Evolutionary conservation across 768 basidiomycete species (phyloP), one percentile per base, ranked within the genome.

Genomic region (Serendipita sp.): DNA sequence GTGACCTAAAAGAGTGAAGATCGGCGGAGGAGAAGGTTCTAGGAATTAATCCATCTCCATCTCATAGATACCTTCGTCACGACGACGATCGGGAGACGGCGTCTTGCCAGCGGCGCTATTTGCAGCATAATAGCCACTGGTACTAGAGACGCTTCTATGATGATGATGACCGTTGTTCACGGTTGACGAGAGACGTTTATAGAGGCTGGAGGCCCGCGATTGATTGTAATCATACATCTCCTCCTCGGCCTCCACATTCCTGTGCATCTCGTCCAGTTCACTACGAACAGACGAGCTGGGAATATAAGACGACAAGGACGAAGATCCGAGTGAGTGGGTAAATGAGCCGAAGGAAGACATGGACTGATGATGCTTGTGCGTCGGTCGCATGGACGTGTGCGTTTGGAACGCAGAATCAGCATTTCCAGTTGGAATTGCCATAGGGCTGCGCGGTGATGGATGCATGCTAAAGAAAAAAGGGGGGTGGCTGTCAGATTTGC

Each of bases 11-110:
- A 13, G 41, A 41, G 41, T 13, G 41, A 41, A 5, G 41, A 41
- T 13, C 13, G 41, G 13, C 13, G 41, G 41, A 41, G 5, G 41
- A 41, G 41, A 13, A 41, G 41, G 5, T 41, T 13, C 13, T 7
- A 13, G 41, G 10, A 32, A 23, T 60, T 35, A 32, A 32, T 65
- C 66, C 44, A 70, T 64, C 47, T 70, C 69, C 65, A 70, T 65
- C n/a, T 68, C 66, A 44, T 68, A 68, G 66, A 69, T 68, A 13
- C 65, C 68, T 38, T 69, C 69, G 10, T 44, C 65, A 16, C 52
- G 35, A n/a, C 56, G 18, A n/a, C 56, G 56, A 60, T 60, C 56
- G 56, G 56, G 56, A 10, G 56, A 60, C 16, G 11, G 28, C 23
- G 56, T 28, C 34, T 60, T 60, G 56, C 36, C n/a, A 34, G 18